Evolutionary conservation across 2,329 filamentous ascomycete species (phyloP), one percentile per base, ranked within the genome.

Genomic region (Penicillium expansum): DNA sequence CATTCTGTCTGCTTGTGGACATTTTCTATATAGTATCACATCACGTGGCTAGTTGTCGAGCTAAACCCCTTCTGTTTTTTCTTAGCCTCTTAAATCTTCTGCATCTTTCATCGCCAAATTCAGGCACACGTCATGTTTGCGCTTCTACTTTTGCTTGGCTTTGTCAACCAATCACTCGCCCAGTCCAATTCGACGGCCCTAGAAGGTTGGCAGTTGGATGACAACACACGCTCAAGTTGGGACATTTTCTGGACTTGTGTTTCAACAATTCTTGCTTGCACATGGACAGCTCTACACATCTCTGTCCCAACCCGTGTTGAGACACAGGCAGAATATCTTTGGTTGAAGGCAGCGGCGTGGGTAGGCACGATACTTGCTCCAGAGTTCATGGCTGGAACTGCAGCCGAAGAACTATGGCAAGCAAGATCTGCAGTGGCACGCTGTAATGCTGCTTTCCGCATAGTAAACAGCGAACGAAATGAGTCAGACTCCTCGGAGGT

Each of bases 211-310:
- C 53, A 61, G 30, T 42, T 61, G 5, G 52, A 57, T 33, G 59
- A 44, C 16, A 53, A 51, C 22, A 44, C 37, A 24, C 56, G 60
- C 13, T 61, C 58, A 22, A 52, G 43, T 27, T 62, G 56, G 58
- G 62, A 60, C 16, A 65, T 66, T 29, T 16, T 65, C 16, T 61
- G 61, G 63, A 39, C 55, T 16, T 62, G 59, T 44, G 38, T 62
- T 11, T 52, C 56, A 10, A 57, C 52, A 41, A 62, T 65, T 4
- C 41, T 64, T 49, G 59, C 61, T 20, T 62, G 63, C 24, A 63
- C 53, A 20, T 65, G 59, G 56, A 59, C 62, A 10, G 27, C 45
- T 4, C 54, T 62, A 9, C 61, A 64, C n/a, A 14, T 55, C 14
- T 16, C 43, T 37, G 53, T 58, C 24, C 56, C 54, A n/a, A 30